A percentile compares a stretch with the other conserved stretches of the same genome.
Conservation (phyloP, 2,329 filamentous ascomycete species). For the Cladophialophora yegresii region DNA sequence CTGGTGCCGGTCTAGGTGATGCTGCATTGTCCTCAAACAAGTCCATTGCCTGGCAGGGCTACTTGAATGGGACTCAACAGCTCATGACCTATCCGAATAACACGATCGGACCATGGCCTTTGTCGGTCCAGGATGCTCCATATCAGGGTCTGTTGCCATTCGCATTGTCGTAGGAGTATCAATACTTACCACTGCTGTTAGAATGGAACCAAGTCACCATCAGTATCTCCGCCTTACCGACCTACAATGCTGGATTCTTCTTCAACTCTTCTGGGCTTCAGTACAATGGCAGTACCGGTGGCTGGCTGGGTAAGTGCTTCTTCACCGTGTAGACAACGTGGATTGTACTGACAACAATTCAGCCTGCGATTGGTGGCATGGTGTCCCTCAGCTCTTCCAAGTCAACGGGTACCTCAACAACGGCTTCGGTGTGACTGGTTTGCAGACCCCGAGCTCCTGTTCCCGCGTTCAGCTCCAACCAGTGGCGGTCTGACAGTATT, state of each 20-base stretch:
- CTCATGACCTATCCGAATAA: conserved; percentile 32
- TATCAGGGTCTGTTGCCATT: conserved; percentile 33
- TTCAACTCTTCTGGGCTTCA: conserved; percentile 36
- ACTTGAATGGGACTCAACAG: conserved; percentile 33
- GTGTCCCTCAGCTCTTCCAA: conserved; percentile 34
- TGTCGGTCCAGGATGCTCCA: conserved; percentile 22
- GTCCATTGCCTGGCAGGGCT: conserved; percentile 30
- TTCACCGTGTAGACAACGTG: neutral
- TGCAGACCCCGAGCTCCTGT: conserved; percentile 30
- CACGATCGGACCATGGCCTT: conserved; percentile 33
- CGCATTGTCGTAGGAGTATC: neutral
- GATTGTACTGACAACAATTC: conserved; percentile 13
- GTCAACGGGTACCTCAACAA: conserved; percentile 21
- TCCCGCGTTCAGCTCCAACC: conserved; percentile 34
- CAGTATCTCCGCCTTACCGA: conserved; percentile 26
- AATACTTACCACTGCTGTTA: conserved; percentile 19
- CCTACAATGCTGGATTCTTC: conserved; percentile 27
- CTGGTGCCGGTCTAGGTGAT: conserved; percentile 35
- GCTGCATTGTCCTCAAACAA: conserved; percentile 31
- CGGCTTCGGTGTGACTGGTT: conserved; percentile 2
- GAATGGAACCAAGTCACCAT: conserved; percentile 33
- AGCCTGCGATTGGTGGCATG: conserved; percentile 37
- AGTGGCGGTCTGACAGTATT: conserved; percentile 26
- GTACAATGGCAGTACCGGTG: conserved; percentile 28
- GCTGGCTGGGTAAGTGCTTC: conserved; percentile 29